Conservation (phyloP, 805 yeast species). For the Lipomyces lipofer region DNA sequence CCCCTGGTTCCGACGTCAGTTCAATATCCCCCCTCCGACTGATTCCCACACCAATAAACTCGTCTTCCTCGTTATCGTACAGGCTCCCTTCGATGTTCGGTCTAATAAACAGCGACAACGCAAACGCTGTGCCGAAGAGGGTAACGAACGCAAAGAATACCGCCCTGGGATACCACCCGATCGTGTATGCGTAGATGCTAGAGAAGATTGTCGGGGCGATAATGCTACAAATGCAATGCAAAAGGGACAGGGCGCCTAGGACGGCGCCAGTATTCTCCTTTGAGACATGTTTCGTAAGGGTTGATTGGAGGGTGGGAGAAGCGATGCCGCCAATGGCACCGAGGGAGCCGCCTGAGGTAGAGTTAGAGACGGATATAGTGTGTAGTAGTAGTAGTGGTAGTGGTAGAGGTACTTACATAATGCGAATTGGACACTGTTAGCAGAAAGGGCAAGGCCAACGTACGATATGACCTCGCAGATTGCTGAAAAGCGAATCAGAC, state of each 20-base stretch:
- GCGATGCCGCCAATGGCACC: conserved; percentile 25
- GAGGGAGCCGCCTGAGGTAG: conserved; percentile 1
- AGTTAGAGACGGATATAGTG: too few species aligned
- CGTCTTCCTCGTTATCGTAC: conserved; percentile 6
- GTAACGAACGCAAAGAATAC: conserved; percentile 7
- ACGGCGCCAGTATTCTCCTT: conserved; percentile 26
- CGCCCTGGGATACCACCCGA: conserved; percentile 20
- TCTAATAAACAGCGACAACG: conserved; percentile 1
- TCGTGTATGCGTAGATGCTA: conserved; percentile 23
- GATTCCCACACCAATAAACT: background rate
- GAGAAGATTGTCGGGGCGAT: conserved; percentile 27
- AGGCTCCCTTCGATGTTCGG: conserved; percentile 8
- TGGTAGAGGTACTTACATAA: background rate
- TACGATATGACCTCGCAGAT: conserved; percentile 13
- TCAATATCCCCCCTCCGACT: background rate
- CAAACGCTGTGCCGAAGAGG: background rate
- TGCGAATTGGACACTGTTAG: conserved; percentile 15
- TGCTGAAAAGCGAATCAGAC: conserved; percentile 17
- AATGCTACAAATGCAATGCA: conserved; percentile 23
- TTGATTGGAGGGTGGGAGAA: conserved; percentile 28
- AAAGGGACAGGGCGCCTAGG: conserved; percentile 28
- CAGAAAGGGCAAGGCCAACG: conserved; percentile 1
- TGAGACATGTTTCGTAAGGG: conserved; percentile 28
- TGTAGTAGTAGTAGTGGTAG: background rate
- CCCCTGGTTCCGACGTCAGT: background rate